A percentile compares a stretch with the other conserved stretches of the same genome.
These are phyloP conservation scores for Neurospora sp. DNA, from an alignment of 495 filamentous ascomycete species.

Conservation along the genomic window DNA sequence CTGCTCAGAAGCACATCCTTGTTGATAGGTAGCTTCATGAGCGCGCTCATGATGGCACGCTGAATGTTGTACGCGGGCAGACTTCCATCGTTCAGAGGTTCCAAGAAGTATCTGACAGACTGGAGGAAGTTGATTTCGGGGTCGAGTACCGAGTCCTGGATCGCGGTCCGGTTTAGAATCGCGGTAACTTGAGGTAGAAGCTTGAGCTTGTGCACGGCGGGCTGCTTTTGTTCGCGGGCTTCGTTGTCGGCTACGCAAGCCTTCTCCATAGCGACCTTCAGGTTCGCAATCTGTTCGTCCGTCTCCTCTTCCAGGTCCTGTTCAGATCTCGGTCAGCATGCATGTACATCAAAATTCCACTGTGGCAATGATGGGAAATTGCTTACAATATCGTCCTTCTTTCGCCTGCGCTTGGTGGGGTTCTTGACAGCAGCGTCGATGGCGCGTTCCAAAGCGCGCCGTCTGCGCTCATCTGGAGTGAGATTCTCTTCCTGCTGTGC, in stretches of 20 bases:
- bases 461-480: conserved; percentile 58
- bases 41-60: conserved; percentile 75
- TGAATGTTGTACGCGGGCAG: conserved; percentile 96
- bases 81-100: conserved; percentile 84
- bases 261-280: conserved; percentile 84
- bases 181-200: conserved; percentile 87
- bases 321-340: conserved; percentile 7
- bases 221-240: conserved; percentile 62
- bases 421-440: conserved; percentile 84
- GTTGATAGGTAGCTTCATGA: conserved; percentile 71
- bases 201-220: conserved; percentile 85
- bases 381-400: conserved; percentile 80
- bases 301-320: conserved; percentile 82
- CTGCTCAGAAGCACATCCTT: conserved; percentile 83
- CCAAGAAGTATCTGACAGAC: conserved; percentile 92
- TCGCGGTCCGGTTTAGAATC: conserved; percentile 76
- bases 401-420: conserved; percentile 66
- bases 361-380: not conserved
- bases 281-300: conserved; percentile 78
- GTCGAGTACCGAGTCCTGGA: conserved; percentile 73
- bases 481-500: conserved; percentile 57
- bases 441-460: conserved; percentile 66
- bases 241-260: conserved; percentile 79
- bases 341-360: not conserved
- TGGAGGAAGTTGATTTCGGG: conserved; percentile 91